Base-by-base conservation (phyloP, 2,329 filamentous ascomycete species). In the Aspergillus fischeri region DNA sequence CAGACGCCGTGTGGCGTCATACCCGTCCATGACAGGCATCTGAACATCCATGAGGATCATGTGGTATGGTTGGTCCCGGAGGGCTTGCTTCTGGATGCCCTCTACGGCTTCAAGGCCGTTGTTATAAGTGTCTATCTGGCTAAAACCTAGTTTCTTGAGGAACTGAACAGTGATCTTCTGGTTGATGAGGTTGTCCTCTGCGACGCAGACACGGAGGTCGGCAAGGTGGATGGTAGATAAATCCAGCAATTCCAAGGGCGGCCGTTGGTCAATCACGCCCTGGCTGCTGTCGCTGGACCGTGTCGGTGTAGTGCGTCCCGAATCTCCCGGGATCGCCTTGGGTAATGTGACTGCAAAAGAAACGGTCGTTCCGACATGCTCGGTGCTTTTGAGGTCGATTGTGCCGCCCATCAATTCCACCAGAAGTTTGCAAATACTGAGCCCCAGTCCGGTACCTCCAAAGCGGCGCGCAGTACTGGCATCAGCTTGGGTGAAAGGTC, bases 21-120 rank as follows among this genome's bases (percentile, higher is more conserved):
- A 96, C 5, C 92, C 92, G 71, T 97, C 92, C 8, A 96, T 83
- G 3, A 95, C 86, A 0, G 92, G 92, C 92, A 97, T 97, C 75
- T 96, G 92, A 3, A 96, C 91, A 71, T 97, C 92, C 92, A 97
- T 97, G 47, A 97, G 82, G 47, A 96, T 87, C 32, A 97, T 83
- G 67, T 97, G 92, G 75, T 95, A 97, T 0, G 92, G 92, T 8
- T 80, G 80, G 1, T 87, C 88, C 60, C 90, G 87, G 49, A 78
- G 80, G 3, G 89, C 88, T 60, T 87, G 89, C 52, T 84, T 79
- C 9, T 88, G 86, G 17, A 97, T 77, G 0, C 91, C 92, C 66
- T 96, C 90, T 11, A 96, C 89, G 0, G 92, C 92, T 75, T 92
- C 91, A 60, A 89, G 82, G 0, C 93, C 93, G 70, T 97, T 95